Conservation (phyloP, 768 basidiomycete genomes). For the Phaeotremella fagi region DNA sequence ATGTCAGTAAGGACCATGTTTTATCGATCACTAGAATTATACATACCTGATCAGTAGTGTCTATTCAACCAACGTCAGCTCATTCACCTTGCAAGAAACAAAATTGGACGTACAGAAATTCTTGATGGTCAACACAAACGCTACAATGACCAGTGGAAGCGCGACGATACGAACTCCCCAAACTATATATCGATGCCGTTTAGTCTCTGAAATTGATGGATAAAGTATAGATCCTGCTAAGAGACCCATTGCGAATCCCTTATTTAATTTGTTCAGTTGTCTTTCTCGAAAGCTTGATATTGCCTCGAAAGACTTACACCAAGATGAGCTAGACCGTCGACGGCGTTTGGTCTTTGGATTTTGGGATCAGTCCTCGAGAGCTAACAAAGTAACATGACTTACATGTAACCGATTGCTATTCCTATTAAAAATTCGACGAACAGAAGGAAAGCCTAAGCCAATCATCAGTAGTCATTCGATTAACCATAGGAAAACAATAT, state of each 20-base stretch:
- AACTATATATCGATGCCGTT: slow-evolving; percentile 64
- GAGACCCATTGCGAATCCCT: slow-evolving; percentile 52
- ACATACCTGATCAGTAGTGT: slow-evolving; percentile 37
- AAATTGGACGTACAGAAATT: slow-evolving; percentile 63
- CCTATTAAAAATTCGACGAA: slow-evolving; percentile 81
- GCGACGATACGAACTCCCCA: slow-evolving; percentile 70
- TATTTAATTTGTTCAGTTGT: neutral
- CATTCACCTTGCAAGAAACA: no score
- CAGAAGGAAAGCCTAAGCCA: slow-evolving; percentile 69
- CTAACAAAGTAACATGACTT: neutral
- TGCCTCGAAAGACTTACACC: slow-evolving; percentile 52
- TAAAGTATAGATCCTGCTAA: slow-evolving; percentile 78
- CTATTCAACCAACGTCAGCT: no score
- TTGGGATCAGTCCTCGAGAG: neutral
- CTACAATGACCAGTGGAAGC: slow-evolving; percentile 67
- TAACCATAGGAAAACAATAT: slow-evolving; percentile 11
- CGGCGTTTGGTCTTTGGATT: slow-evolving; percentile 52
- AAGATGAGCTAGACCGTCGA: slow-evolving; percentile 91
- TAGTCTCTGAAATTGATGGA: slow-evolving; percentile 79
- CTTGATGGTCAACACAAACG: slow-evolving; percentile 73
- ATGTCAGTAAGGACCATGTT: slow-evolving; percentile 74
- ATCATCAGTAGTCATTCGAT: neutral
- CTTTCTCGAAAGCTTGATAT: neutral
- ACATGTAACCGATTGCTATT: slow-evolving; percentile 61
- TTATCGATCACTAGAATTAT: neutral